Evolutionary conservation across 768 basidiomycete genomes (phyloP).

Genomic region (Suillus placidus): DNA sequence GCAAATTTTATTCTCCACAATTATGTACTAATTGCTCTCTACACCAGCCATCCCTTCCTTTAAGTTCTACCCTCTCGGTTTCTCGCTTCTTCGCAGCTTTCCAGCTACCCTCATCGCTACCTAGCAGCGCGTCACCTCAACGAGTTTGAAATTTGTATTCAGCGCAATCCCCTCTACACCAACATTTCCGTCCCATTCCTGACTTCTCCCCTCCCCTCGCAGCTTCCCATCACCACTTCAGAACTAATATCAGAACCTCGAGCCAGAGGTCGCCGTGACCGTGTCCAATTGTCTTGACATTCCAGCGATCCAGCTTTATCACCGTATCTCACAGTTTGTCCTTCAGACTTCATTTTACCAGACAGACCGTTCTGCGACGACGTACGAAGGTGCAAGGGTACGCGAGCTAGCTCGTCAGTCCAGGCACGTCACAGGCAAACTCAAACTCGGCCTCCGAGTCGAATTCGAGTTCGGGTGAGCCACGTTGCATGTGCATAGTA

Average conservation of each 20-base stretch:
- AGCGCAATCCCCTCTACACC: too few species aligned
- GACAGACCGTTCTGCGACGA: too few species aligned
- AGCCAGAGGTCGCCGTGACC: background rate
- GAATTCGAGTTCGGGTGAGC: conserved; percentile 10
- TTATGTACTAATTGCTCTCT: too few species aligned
- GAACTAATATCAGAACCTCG: background rate
- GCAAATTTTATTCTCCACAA: too few species aligned
- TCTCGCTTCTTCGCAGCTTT: background rate
- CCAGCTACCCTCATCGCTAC: too few species aligned
- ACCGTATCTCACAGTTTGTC: too few species aligned
- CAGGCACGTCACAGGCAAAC: conserved; percentile 14
- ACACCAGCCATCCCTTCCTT: too few species aligned
- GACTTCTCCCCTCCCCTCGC: background rate
- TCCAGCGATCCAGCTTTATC: too few species aligned
- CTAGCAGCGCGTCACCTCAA: background rate
- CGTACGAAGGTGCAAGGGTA: too few species aligned
- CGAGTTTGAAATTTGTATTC: background rate
- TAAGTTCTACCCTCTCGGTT: background rate
- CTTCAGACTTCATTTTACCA: background rate
- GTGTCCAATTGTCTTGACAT: background rate
- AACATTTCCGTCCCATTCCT: too few species aligned
- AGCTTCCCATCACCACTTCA: background rate
- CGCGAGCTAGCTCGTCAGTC: background rate
- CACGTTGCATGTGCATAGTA: background rate
- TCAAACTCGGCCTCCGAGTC: background rate